Evolutionary conservation across 495 filamentous ascomycete species (phyloP).

Genomic region (Cenococcum geophilum): DNA sequence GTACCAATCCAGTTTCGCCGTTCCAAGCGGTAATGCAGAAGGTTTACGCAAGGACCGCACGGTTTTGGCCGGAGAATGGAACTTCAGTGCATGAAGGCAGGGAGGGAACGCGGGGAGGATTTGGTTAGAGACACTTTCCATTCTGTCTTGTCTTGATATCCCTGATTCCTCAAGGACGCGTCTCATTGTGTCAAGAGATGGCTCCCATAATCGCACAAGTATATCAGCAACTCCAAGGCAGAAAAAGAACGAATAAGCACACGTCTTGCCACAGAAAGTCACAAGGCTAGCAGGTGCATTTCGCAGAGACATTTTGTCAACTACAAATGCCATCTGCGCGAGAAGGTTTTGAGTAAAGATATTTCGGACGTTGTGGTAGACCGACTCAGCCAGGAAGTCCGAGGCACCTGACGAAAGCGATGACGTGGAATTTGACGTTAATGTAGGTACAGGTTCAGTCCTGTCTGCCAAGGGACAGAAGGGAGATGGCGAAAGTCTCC

Average conservation of each 20-base stretch:
- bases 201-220: conserved; percentile 75
- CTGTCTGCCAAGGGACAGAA: conserved; percentile 53
- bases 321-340: conserved; percentile 79
- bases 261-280: conserved; percentile 87
- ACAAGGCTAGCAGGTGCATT: conserved; percentile 89
- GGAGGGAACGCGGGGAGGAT: conserved; percentile 68
- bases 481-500: conserved; percentile 65
- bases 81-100: conserved; percentile 62
- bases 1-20: conserved; percentile 71
- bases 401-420: conserved; percentile 59
- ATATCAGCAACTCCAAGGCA: conserved; percentile 84
- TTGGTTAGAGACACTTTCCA: conserved; percentile 44
- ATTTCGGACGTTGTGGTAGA: conserved; percentile 89
- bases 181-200: conserved; percentile 58
- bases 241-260: conserved; percentile 95
- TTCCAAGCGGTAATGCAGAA: conserved; percentile 61
- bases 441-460: conserved; percentile 43
- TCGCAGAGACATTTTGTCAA: conserved; percentile 85
- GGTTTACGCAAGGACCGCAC: conserved; percentile 60
- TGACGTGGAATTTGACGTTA: conserved; percentile 41
- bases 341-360: conserved; percentile 83
- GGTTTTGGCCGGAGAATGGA: conserved; percentile 59
- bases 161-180: conserved; percentile 65
- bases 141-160: conserved; percentile 38
- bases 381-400: conserved; percentile 79